These are phyloP conservation scores for Calonectria montana DNA, from an alignment of 2,329 filamentous ascomycete species.

Conservation along the genomic window DNA sequence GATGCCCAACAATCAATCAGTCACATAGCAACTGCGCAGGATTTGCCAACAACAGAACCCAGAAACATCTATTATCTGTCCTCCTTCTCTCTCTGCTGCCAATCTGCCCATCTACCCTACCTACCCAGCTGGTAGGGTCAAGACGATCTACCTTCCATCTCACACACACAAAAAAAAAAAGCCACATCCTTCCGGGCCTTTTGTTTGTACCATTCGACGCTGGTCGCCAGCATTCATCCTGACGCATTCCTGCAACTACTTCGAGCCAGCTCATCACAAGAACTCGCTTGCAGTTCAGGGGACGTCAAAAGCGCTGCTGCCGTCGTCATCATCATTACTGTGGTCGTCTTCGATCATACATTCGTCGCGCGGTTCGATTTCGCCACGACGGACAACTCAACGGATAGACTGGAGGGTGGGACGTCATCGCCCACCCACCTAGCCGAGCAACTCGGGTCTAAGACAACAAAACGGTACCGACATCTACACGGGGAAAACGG, in stretches of 20 bases:
- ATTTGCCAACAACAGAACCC: background rate
- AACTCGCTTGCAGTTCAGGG: background rate
- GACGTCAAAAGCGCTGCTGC: background rate
- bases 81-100: background rate
- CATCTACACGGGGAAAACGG: background rate
- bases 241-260: background rate
- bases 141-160: background rate
- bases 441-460: slow-evolving; percentile 9
- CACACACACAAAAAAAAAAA: too few species aligned
- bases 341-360: background rate
- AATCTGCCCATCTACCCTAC: background rate
- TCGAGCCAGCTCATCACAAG: background rate
- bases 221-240: background rate
- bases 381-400: slow-evolving; percentile 29
- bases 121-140: background rate
- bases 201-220: background rate
- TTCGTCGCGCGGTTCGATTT: slow-evolving; percentile 21
- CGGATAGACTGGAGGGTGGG: slow-evolving; percentile 22
- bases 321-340: background rate
- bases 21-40: background rate
- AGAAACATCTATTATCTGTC: background rate
- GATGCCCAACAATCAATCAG: slow-evolving; percentile 5
- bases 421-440: slow-evolving; percentile 37
- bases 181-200: background rate
- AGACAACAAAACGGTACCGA: background rate